phyloP scores from a whole-genome alignment of 257 asterid genomes.

The Mentha longifolia region DNA sequence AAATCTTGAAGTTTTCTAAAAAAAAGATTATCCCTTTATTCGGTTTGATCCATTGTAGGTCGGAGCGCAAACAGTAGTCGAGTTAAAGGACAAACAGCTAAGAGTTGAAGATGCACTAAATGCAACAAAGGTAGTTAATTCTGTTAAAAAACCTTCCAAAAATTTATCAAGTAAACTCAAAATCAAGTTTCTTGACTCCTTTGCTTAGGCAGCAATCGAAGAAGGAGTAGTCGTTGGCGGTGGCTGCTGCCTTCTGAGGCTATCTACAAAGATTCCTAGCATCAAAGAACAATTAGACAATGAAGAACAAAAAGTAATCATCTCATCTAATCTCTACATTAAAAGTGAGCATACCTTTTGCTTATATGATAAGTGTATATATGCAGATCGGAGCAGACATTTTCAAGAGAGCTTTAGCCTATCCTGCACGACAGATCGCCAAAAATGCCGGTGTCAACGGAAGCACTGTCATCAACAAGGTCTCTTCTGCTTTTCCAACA shows the following conservation, averaged over 20 bases:
- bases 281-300: constrained; percentile 63
- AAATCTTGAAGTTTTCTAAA: not conserved
- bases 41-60: constrained; percentile 45
- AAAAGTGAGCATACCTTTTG: not conserved
- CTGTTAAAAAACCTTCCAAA: not conserved
- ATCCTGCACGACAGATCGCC: constrained; percentile 85
- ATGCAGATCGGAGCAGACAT: constrained; percentile 89
- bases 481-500: constrained; percentile 20
- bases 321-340: no score
- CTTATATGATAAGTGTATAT: constrained; percentile 1
- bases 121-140: constrained; percentile 78
- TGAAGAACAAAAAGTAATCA: constrained; percentile 70
- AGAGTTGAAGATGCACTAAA: constrained; percentile 85
- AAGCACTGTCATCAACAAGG: constrained; percentile 66
- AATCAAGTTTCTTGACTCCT: constrained; percentile 12
- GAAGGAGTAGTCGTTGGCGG: constrained; percentile 95
- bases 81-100: constrained; percentile 84
- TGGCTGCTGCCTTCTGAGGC: constrained; percentile 82
- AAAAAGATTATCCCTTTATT: not conserved
- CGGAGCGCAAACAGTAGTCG: constrained; percentile 85
- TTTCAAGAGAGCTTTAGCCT: constrained; percentile 65
- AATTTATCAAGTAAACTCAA: not conserved
- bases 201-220: constrained; percentile 75
- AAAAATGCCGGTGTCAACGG: constrained; percentile 86
- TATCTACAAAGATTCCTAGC: constrained; percentile 62